A percentile compares a stretch with the other conserved stretches of the same genome.
Conservation (phyloP, 202 grass and related monocot genomes). For the Panicum hallii region DNA sequence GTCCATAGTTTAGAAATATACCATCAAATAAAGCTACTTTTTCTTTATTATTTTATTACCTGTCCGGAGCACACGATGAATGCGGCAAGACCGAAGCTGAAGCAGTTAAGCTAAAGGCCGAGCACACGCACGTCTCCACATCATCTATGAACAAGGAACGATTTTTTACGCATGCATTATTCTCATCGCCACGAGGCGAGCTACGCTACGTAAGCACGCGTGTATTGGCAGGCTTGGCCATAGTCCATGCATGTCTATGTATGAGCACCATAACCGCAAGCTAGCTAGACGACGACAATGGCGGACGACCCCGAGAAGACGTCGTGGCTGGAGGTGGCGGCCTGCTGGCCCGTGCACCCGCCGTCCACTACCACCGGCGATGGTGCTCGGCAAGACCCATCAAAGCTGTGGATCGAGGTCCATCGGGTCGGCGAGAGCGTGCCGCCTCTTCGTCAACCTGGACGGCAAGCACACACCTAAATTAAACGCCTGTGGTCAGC, state of each 20-base stretch:
- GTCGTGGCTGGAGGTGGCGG: slow-evolving; percentile 34
- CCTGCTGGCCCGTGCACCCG: too few species aligned
- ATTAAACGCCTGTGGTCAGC: neutral
- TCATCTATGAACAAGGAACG: too few species aligned
- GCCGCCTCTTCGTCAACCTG: too few species aligned
- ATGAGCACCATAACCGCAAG: neutral
- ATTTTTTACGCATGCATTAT: too few species aligned
- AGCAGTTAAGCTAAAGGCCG: too few species aligned
- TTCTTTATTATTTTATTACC: too few species aligned
- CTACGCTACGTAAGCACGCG: neutral
- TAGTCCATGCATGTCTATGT: too few species aligned
- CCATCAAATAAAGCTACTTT: too few species aligned
- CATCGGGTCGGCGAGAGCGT: neutral
- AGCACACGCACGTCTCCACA: too few species aligned
- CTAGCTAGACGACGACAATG: neutral
- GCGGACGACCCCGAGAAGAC: neutral
- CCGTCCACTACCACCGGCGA: neutral
- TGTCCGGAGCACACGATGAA: too few species aligned
- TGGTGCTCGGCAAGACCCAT: neutral
- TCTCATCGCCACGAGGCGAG: neutral
- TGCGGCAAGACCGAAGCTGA: too few species aligned
- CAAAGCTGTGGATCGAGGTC: neutral
- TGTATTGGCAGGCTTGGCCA: neutral
- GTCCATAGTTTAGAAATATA: too few species aligned
- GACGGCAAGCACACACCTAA: neutral